Evolutionary conservation across 2,329 filamentous ascomycete species (phyloP).

Genomic region (Venturia carpophila): DNA sequence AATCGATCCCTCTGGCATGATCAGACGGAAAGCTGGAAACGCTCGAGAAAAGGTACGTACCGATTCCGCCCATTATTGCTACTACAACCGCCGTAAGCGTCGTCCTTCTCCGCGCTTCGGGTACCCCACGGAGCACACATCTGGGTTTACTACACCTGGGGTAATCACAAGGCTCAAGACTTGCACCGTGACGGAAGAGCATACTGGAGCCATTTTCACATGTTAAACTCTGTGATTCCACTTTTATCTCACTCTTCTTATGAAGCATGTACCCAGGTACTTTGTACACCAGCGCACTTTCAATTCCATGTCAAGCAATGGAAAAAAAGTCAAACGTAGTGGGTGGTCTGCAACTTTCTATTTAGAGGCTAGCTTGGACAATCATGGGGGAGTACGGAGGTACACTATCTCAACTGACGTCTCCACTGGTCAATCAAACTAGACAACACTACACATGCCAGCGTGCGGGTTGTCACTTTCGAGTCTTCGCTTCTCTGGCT

Average conservation of each 20-base stretch:
- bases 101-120: neutral
- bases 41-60: conserved; percentile 1
- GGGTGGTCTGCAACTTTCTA: neutral
- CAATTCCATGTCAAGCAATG: neutral
- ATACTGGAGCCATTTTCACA: neutral
- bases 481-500: neutral
- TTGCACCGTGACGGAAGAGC: neutral
- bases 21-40: neutral
- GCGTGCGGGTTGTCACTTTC: neutral
- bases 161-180: neutral
- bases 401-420: neutral
- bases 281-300: neutral
- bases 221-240: neutral
- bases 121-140: neutral
- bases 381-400: neutral
- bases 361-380: neutral
- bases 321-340: neutral
- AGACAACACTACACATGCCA: neutral
- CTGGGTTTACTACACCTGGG: neutral
- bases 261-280: neutral
- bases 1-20: conserved; percentile 3
- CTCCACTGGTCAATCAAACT: neutral
- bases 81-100: neutral
- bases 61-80: neutral
- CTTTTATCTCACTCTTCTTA: neutral